Evolutionary conservation across 2,329 filamentous ascomycete species (phyloP), one percentile per base, ranked within the genome.

Genomic region (Sclerotinia subarctica): DNA sequence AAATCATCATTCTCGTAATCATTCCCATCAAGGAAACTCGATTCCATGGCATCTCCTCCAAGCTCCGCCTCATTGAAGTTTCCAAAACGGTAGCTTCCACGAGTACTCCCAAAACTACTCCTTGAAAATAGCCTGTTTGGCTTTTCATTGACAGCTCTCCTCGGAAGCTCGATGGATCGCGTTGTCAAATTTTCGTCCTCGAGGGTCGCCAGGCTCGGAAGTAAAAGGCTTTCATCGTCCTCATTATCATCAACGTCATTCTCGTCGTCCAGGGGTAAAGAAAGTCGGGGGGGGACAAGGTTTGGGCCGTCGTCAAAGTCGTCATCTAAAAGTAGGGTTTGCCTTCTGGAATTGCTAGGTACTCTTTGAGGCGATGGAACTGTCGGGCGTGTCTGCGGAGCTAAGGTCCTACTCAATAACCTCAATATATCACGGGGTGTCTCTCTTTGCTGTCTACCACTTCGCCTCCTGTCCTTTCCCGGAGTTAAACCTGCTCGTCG

Each of bases 401-500:
- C 87, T 53, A 89, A 77, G 7, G 82, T 79, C 62, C 82, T 81
- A 67, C 85, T 84, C 35, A 90, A 81, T 68, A 82, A 81, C 64
- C 85, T 82, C 57, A 88, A 74, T 29, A 84, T 74, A 69, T 83
- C 83, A 73, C 83, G 80, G 2, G 86, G 84, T 6, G 85, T 85
- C 75, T 88, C 85, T 69, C 85, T 80, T 73, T 84, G 82, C 69
- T 83, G 82, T 72, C 83, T 82, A 63, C 84, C 74, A 74, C 86
- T 89, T 72, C 82, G 83, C n/a, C 87, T 81, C 26, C 84, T 82
- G 65, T 83, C 82, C 70, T 83, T 84, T 24, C 85, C 86, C 0
- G 87, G 87, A 0, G 87, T 90, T 70, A 88, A 82, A 59, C 87
- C 85, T 3, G 84, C 83, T 53, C 87, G 84, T 6, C 87, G 85